Conservation (phyloP, 2,329 filamentous ascomycete species). For the Scytalidium sp. region DNA sequence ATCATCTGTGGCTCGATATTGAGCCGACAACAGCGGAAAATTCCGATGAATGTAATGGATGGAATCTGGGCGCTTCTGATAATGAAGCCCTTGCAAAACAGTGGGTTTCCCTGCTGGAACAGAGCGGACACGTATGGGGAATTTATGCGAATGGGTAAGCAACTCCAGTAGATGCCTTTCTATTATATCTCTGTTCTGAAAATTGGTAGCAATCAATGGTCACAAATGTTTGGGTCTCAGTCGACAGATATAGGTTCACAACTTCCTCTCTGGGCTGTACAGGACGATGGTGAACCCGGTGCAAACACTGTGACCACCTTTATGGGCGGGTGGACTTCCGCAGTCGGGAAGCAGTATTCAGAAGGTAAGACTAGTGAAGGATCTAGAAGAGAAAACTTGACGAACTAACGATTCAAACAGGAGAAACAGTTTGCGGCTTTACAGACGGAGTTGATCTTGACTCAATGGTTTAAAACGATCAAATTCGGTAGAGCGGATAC, state of each 20-base stretch:
- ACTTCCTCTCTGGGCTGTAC: slow-evolving; percentile 23
- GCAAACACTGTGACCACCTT: slow-evolving; percentile 18
- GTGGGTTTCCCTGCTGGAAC: slow-evolving; percentile 17
- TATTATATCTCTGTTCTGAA: neutral
- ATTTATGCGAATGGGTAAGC: slow-evolving; percentile 24
- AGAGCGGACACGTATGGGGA: slow-evolving; percentile 17
- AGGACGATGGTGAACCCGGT: slow-evolving; percentile 15
- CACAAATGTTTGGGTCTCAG: slow-evolving; percentile 16
- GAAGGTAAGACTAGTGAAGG: slow-evolving; percentile 17
- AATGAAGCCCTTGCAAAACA: slow-evolving; percentile 20
- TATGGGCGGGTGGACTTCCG: slow-evolving; percentile 22
- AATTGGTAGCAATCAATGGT: slow-evolving; percentile 21
- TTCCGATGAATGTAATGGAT: slow-evolving; percentile 16
- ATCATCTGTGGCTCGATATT: slow-evolving; percentile 21
- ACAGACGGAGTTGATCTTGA: too few species aligned
- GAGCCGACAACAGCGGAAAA: slow-evolving; percentile 12
- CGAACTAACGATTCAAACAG: too few species aligned
- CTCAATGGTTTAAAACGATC: too few species aligned
- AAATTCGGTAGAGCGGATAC: too few species aligned
- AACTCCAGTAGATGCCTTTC: too few species aligned
- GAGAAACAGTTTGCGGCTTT: too few species aligned
- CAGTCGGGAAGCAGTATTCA: slow-evolving; percentile 21
- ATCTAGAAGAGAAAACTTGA: too few species aligned
- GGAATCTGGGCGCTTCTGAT: slow-evolving; percentile 14
- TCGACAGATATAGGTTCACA: slow-evolving; percentile 19